phyloP scores from a whole-genome alignment of 331 rosid genomes.

The Erythrophleum ivorense region DNA sequence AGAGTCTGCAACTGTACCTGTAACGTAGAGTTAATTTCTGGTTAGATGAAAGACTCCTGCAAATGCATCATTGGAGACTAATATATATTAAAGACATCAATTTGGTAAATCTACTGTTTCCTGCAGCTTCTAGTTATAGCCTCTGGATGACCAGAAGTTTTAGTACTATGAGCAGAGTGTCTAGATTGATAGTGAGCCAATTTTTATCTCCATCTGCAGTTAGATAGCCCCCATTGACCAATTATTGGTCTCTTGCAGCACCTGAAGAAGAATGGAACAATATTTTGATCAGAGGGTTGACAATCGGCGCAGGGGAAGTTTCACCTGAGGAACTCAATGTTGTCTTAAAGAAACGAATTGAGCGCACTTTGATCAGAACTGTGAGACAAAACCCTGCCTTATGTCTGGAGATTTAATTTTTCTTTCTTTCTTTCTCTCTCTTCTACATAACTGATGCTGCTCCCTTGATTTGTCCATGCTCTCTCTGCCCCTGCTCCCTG shows the following conservation, averaged over 20 bases:
- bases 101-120: constrained; percentile 3
- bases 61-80: not conserved
- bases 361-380: constrained; percentile 89
- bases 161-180: not conserved
- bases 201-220: constrained; percentile 7
- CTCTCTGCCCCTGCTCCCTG: constrained; percentile 3
- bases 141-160: constrained; percentile 19
- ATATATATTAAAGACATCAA: constrained; percentile 5
- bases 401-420: not conserved
- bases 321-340: constrained; percentile 69
- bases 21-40: constrained; percentile 24
- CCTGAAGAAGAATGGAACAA: constrained; percentile 91
- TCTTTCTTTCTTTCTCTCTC: not conserved
- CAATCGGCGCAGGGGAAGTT: constrained; percentile 73
- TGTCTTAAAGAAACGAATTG: constrained; percentile 77
- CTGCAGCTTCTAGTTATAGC: constrained; percentile 1
- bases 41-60: constrained; percentile 8
- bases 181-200: constrained; percentile 15
- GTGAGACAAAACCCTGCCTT: constrained; percentile 55
- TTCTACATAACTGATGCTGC: constrained; percentile 19
- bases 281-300: constrained; percentile 74
- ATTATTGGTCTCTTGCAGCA: constrained; percentile 56
- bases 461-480: constrained; percentile 33
- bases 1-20: not conserved
- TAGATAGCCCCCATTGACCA: constrained; percentile 22